Base-by-base conservation (phyloP, 2,329 filamentous ascomycete species). In the Aspergillus sp. region DNA sequence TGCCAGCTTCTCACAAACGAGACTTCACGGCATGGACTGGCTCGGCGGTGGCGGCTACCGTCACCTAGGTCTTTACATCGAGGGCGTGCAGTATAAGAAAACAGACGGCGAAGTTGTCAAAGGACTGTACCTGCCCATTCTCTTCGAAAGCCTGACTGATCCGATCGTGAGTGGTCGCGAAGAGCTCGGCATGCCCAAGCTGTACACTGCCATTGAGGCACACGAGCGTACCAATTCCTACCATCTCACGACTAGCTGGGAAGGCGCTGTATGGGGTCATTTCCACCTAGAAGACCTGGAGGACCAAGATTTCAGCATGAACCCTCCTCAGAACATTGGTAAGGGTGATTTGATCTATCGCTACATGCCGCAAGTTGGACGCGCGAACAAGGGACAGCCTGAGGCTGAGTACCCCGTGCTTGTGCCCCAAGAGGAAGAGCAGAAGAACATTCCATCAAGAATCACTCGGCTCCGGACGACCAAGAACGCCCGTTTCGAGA, bases 171-270 rank as follows among this genome's bases (percentile, higher is more conserved):
- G 82, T 4, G 85, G 84, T 0, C 75, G 85, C 1, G 86, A 88
- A 50, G 86, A 88, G 64, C 76, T 88, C 0, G 86, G 86, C 0
- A 85, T 87, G 80, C 84, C 85, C 0, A 88, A 87, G 72, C 63
- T 87, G 0, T 86, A 79, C 63, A 80, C 80, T n/a, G 74, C 80
- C 0, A 78, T 87, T 9, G 78, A 85, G 25, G 64, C 84, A 13
- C 64, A 77, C 28, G 69, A 73, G 45, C 69, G 73, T 21, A 66
- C 62, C 15, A 68, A 72, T 30, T 75, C 74, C 0, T 81, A 78
- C 61, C 71, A 71, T 4, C 64, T 83, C 25, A 72, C 69, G 9
- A 78, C 78, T 2, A 73, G 74, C 54, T 82, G 80, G 80, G 66
- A 78, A 58, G 79, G 78, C 0, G 72, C 75, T n/a, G 67, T 70